These are phyloP conservation scores for Hirsutella thompsonii DNA, from an alignment of 2,329 filamentous ascomycete species.

Conservation along the genomic window DNA sequence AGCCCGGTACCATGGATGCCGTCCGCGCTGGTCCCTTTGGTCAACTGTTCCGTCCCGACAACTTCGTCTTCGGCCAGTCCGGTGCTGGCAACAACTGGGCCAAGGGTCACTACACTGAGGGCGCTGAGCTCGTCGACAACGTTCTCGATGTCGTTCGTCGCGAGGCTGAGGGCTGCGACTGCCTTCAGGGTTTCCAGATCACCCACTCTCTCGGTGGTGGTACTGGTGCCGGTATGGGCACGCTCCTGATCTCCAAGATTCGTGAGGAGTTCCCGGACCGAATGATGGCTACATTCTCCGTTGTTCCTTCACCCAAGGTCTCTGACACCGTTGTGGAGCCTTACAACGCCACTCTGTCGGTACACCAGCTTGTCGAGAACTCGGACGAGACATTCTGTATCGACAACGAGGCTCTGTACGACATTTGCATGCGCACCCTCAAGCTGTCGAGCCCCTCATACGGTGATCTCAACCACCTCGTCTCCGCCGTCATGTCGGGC, in stretches of 20 bases:
- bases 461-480: conserved; percentile 98
- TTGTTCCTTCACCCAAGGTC: conserved; percentile 97
- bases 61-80: conserved; percentile 99
- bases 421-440: conserved; percentile 99
- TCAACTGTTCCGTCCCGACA: conserved; percentile 98
- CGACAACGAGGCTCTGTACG: conserved; percentile 99
- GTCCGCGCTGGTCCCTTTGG: conserved; percentile 97
- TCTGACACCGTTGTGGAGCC: conserved; percentile 99
- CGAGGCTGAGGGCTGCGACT: conserved; percentile 97
- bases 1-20: conserved; percentile 99
- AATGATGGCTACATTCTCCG: conserved; percentile 99
- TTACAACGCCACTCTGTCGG: conserved; percentile 97
- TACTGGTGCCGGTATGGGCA: conserved; percentile 99
- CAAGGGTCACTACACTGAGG: conserved; percentile 99
- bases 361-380: conserved; percentile 99
- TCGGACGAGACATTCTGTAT: conserved; percentile 99
- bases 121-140: conserved; percentile 96
- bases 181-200: conserved; percentile 99
- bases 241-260: conserved; percentile 98
- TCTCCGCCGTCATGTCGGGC: conserved; percentile 99
- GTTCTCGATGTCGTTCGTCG: conserved; percentile 97
- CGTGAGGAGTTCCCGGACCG: conserved; percentile 99
- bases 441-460: conserved; percentile 99
- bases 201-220: conserved; percentile 99
- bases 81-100: conserved; percentile 99